Percentiles rank a stretch among this genome's conserved stretches.
phyloP scores from a whole-genome alignment of 2,329 filamentous ascomycete species.

The Neophaeococcomyces mojaviensis region DNA sequence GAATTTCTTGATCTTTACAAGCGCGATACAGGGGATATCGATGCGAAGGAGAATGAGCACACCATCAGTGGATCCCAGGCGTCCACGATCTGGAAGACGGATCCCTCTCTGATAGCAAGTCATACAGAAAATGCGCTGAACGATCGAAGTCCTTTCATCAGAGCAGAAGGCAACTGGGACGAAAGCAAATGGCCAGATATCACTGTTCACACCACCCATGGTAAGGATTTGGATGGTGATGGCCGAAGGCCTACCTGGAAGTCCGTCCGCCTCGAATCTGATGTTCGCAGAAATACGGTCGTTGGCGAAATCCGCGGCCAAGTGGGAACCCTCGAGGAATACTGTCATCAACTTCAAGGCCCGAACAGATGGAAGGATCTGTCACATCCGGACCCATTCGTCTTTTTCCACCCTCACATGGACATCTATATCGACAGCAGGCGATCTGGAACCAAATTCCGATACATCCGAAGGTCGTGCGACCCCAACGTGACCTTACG shows the following conservation, averaged over 20 bases:
- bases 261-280: conserved; percentile 43
- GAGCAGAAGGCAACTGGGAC: conserved; percentile 49
- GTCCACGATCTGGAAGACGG: conserved; percentile 70
- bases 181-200: conserved; percentile 47
- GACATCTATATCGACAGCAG: conserved; percentile 91
- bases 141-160: conserved; percentile 61
- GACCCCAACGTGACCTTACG: conserved; percentile 81
- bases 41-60: conserved; percentile 65
- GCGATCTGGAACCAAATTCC: conserved; percentile 73
- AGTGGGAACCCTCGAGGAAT: conserved; percentile 66
- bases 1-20: conserved; percentile 71
- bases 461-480: conserved; percentile 89
- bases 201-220: conserved; percentile 46
- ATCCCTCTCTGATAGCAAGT: conserved; percentile 59
- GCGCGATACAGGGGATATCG: conserved; percentile 44
- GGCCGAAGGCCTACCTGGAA: conserved; percentile 63
- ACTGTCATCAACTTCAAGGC: conserved; percentile 51
- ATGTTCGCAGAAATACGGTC: conserved; percentile 46
- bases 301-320: conserved; percentile 71
- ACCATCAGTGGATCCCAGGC: conserved; percentile 67
- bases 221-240: conserved; percentile 41
- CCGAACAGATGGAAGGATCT: conserved; percentile 63
- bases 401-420: conserved; percentile 79
- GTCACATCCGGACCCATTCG: conserved; percentile 56
- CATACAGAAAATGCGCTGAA: conserved; percentile 55